Percentiles rank a stretch among this genome's conserved stretches.
Conservation (phyloP, 495 filamentous ascomycete species). For the Pyrenopolyporus hunteri region DNA sequence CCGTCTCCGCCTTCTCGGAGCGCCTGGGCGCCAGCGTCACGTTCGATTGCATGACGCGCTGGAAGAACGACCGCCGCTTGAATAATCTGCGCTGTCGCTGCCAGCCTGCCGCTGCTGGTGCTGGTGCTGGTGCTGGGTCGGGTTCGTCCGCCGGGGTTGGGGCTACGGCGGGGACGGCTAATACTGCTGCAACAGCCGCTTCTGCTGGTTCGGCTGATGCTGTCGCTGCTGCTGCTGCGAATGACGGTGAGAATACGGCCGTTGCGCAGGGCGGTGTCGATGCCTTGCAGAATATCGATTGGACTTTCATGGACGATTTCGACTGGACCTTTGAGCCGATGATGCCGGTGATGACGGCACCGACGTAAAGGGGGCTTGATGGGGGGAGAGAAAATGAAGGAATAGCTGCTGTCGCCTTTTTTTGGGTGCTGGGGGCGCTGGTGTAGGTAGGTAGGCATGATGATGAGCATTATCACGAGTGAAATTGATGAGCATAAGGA, state of each 20-base stretch:
- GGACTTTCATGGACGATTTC: slow-evolving; percentile 55
- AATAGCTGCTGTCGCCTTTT: background rate
- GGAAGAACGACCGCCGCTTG: slow-evolving; percentile 42
- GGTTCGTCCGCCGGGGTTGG: background rate
- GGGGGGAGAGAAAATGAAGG: background rate
- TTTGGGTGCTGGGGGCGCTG: too few species aligned
- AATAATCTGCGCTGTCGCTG: background rate
- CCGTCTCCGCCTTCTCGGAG: slow-evolving; percentile 42
- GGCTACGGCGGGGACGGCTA: too few species aligned
- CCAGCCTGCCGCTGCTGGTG: background rate
- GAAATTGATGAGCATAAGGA: too few species aligned
- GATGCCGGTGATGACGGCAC: slow-evolving; percentile 21
- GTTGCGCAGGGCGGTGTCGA: slow-evolving; percentile 25
- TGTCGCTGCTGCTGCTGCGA: background rate
- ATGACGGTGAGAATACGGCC: slow-evolving; percentile 6
- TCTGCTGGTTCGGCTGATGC: background rate
- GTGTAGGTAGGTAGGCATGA: too few species aligned
- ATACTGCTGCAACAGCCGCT: background rate
- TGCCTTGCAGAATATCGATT: slow-evolving; percentile 48
- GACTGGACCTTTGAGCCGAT: slow-evolving; percentile 50
- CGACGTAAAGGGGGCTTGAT: slow-evolving; percentile 3
- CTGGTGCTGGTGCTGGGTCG: background rate
- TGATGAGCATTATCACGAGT: too few species aligned
- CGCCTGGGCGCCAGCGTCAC: slow-evolving; percentile 49
- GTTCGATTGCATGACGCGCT: slow-evolving; percentile 48